These are phyloP conservation scores for Dissophora globulifera DNA, from an alignment of 192 early-diverging fungal species.

Conservation along the genomic window DNA sequence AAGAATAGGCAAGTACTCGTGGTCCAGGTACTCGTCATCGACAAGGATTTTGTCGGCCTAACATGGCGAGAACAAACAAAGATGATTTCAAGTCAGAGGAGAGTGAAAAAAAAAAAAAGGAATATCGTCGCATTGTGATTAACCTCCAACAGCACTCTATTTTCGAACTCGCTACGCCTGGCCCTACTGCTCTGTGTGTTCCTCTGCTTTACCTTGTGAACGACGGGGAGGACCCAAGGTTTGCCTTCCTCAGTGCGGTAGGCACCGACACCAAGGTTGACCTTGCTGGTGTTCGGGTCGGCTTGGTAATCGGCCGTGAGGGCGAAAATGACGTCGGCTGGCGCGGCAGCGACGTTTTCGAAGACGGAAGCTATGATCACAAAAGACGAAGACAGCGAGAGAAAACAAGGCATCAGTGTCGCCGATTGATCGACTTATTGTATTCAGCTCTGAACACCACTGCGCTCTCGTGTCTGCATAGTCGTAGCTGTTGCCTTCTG, in stretches of 20 bases:
- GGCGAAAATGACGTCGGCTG: conserved; percentile 92
- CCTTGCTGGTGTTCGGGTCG: conserved; percentile 81
- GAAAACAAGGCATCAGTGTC: too few relatives aligned
- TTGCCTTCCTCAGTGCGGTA: conserved; percentile 93
- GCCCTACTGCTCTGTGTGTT: not conserved
- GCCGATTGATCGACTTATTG: too few relatives aligned
- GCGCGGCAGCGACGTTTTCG: conserved; percentile 66
- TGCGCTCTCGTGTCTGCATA: too few relatives aligned
- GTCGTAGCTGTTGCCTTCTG: too few relatives aligned
- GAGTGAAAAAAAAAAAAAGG: not conserved
- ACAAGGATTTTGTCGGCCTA: conserved; percentile 82
- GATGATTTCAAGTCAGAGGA: not conserved
- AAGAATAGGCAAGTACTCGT: conserved; percentile 95
- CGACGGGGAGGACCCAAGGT: conserved; percentile 95
- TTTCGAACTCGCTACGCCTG: too few relatives aligned
- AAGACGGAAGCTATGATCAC: conserved; percentile 57
- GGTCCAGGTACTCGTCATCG: conserved; percentile 77
- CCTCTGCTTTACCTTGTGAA: conserved; percentile 75
- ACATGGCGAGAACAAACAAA: not conserved
- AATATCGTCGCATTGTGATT: not conserved
- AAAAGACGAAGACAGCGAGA: too few relatives aligned
- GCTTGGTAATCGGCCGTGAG: conserved; percentile 86
- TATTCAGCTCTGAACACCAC: too few relatives aligned
- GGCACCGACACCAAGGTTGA: conserved; percentile 96
- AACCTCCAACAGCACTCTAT: too few relatives aligned